Evolutionary conservation across 228 moss, liverwort and hornwort genomes (phyloP).

Genomic region (Sphagnum magellanicum): DNA sequence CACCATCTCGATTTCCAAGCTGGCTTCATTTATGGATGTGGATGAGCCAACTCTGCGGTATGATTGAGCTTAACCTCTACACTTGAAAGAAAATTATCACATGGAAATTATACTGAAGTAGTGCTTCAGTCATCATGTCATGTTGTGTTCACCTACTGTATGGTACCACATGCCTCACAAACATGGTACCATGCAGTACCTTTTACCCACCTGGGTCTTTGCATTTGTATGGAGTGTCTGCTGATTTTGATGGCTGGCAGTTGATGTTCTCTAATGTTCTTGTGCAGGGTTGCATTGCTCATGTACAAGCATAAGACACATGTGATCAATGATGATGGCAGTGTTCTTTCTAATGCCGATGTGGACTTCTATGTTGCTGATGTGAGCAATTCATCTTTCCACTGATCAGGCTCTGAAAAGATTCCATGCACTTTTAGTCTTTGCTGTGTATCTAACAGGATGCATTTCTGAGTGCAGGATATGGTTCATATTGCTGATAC

Average conservation of each 20-base stretch:
- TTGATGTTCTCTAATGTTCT: not conserved
- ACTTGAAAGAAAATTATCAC: too few species aligned
- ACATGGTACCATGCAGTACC: too few species aligned
- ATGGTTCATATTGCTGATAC: constrained; percentile 97
- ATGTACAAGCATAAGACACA: constrained; percentile 99
- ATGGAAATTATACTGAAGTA: too few species aligned
- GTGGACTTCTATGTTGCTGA: constrained; percentile 67
- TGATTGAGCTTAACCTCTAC: not conserved
- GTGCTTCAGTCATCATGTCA: too few species aligned
- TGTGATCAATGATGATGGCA: constrained; percentile 85
- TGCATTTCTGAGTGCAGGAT: constrained; percentile 32
- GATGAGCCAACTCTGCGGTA: constrained; percentile 73
- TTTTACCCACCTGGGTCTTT: too few species aligned
- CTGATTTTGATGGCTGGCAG: too few species aligned
- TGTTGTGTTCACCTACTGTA: too few species aligned
- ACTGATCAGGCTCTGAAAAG: too few species aligned
- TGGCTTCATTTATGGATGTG: constrained; percentile 93
- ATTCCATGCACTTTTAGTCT: too few species aligned
- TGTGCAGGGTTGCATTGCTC: constrained; percentile 73
- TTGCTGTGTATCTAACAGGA: too few species aligned
- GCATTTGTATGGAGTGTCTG: too few species aligned
- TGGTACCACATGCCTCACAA: too few species aligned
- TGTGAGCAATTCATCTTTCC: constrained; percentile 16
- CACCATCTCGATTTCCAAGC: constrained; percentile 79
- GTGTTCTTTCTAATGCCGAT: constrained; percentile 89